Conservation (phyloP, 345 rosid genomes). For the Salix arbutifolia region DNA sequence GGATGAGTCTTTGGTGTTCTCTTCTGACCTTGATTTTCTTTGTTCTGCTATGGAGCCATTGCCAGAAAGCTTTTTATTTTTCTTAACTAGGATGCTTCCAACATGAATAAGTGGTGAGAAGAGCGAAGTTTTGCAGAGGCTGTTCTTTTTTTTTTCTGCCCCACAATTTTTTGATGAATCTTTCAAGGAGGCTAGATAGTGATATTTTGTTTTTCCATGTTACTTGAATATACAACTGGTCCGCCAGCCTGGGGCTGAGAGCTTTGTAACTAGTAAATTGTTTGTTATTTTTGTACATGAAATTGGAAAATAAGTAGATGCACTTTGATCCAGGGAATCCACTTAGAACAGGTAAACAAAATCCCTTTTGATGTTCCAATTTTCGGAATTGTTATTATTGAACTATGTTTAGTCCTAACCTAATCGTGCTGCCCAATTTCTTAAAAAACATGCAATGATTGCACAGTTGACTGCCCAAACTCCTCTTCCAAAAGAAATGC, state of each 20-base stretch:
- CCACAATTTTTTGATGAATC: not conserved
- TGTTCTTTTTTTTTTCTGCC: not conserved
- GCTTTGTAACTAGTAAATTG: slow-evolving; percentile 5
- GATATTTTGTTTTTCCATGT: not conserved
- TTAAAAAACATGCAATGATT: not conserved
- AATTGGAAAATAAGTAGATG: not conserved
- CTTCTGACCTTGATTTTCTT: not conserved
- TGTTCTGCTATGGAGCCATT: not conserved
- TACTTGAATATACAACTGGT: not conserved
- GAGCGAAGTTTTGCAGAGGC: not conserved
- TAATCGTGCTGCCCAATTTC: not conserved
- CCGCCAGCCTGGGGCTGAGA: not conserved
- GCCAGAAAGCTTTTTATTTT: not conserved
- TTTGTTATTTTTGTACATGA: slow-evolving; percentile 26
- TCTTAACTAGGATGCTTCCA: not conserved
- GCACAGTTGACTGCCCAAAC: not conserved
- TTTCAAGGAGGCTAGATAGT: not conserved
- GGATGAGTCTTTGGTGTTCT: slow-evolving; percentile 26
- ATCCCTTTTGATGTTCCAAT: not conserved
- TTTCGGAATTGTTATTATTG: not conserved
- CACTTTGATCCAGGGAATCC: slow-evolving; percentile 6
- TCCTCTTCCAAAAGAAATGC: not conserved
- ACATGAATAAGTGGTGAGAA: not conserved
- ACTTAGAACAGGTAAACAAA: not conserved
- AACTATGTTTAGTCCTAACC: not conserved